phyloP scores from a whole-genome alignment of 2,329 filamentous ascomycete species.

The Cladosporium oxysporum region DNA sequence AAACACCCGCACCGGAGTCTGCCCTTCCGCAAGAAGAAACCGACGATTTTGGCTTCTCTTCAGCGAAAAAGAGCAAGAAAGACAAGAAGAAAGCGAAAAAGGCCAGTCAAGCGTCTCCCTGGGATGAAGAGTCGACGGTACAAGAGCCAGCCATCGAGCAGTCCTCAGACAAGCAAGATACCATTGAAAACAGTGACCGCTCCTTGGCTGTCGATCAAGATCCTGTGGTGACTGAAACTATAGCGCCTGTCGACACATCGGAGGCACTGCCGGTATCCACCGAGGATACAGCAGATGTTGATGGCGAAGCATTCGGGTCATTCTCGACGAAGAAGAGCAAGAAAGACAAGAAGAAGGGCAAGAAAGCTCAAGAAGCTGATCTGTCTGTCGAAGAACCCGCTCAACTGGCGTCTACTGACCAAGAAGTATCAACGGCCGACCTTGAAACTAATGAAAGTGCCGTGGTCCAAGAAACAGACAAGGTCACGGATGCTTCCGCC shows the following conservation, averaged over 20 bases:
- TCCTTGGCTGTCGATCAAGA: neutral
- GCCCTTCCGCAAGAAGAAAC: constrained; percentile 20
- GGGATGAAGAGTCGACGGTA: neutral
- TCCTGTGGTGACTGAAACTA: neutral
- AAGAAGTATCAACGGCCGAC: neutral
- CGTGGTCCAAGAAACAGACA: neutral
- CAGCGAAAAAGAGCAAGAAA: constrained; percentile 43
- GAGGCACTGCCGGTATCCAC: neutral
- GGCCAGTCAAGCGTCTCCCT: neutral
- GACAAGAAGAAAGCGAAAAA: constrained; percentile 44
- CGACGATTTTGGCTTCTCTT: constrained; percentile 25
- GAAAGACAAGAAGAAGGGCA: constrained; percentile 47
- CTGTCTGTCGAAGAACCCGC: neutral
- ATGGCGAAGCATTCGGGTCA: constrained; percentile 27
- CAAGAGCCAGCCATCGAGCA: neutral
- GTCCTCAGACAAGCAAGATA: neutral
- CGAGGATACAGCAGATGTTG: constrained; percentile 14
- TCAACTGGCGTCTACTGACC: neutral
- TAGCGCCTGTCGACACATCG: neutral
- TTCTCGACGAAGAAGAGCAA: constrained; percentile 39
- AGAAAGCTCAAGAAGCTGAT: constrained; percentile 17
- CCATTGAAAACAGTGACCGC: neutral
- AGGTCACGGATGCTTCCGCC: neutral
- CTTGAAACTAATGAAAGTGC: neutral
- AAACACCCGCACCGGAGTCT: neutral